Evolutionary conservation across 2,329 filamentous ascomycete genomes (phyloP).

Genomic region (Neopestalotiopsis clavispora): DNA sequence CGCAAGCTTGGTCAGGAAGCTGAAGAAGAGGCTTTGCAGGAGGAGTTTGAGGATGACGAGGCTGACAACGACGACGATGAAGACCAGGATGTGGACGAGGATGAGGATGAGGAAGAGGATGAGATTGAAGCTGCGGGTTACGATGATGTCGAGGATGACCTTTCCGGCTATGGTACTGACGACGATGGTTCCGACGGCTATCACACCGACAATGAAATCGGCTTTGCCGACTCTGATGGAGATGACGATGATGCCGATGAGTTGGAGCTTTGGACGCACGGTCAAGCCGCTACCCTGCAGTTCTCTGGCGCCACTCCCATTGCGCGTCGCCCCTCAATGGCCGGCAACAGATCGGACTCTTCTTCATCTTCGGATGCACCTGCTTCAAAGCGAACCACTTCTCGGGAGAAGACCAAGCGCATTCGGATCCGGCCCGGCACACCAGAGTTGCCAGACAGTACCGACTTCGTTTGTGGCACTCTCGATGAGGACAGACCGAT

Average conservation of each 20-base stretch:
- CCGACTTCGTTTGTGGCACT: conserved; percentile 98
- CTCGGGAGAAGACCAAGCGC: conserved; percentile 40
- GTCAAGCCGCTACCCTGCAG: conserved; percentile 43
- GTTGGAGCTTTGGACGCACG: conserved; percentile 60
- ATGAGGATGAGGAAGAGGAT: conserved; percentile 54
- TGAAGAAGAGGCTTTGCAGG: conserved; percentile 82
- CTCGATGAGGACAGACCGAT: conserved; percentile 92
- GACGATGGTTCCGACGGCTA: conserved; percentile 68
- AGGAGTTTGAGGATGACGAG: conserved; percentile 67
- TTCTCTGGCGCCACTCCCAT: conserved; percentile 41
- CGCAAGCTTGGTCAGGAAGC: conserved; percentile 85
- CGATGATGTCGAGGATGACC: conserved; percentile 62
- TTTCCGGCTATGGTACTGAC: conserved; percentile 65
- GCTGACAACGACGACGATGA: conserved; percentile 49
- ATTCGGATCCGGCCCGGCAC: conserved; percentile 69
- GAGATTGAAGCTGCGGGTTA: conserved; percentile 38
- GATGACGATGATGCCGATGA: conserved; percentile 73
- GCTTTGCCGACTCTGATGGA: conserved; percentile 72
- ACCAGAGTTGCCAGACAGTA: conserved; percentile 92
- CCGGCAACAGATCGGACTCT: conserved; percentile 62
- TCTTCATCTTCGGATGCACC: conserved; percentile 57
- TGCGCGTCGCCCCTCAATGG: conserved; percentile 45
- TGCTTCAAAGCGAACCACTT: conserved; percentile 34
- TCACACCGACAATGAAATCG: conserved; percentile 74
- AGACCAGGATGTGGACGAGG: conserved; percentile 52